A percentile compares a stretch with the other conserved stretches of the same genome.
These are phyloP conservation scores for Aspergillus glaucus DNA, from an alignment of 2,329 filamentous ascomycete genomes.

Conservation along the genomic window DNA sequence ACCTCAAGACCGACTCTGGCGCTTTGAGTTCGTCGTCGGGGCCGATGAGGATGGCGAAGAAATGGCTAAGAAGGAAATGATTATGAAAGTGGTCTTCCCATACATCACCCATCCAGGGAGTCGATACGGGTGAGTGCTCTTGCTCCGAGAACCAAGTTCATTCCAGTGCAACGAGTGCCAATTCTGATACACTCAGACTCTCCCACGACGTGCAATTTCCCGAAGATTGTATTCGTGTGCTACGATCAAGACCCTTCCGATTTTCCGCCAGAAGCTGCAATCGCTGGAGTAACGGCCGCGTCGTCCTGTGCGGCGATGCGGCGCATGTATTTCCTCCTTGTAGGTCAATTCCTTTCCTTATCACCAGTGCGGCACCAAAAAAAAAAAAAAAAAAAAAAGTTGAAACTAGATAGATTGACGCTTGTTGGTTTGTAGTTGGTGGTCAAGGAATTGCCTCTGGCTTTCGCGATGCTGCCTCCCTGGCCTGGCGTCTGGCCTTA, in stretches of 20 bases:
- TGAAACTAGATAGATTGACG: neutral
- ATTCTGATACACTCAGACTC: slow-evolving; percentile 10
- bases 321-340: slow-evolving; percentile 50
- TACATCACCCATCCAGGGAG: slow-evolving; percentile 21
- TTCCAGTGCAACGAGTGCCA: slow-evolving; percentile 1
- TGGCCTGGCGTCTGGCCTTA: slow-evolving; percentile 34
- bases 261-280: slow-evolving; percentile 45
- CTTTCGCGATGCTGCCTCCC: slow-evolving; percentile 32
- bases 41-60: slow-evolving; percentile 22
- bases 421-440: slow-evolving; percentile 21
- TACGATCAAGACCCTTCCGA: slow-evolving; percentile 42
- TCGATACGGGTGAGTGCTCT: slow-evolving; percentile 13
- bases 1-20: slow-evolving; percentile 36
- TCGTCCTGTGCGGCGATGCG: slow-evolving; percentile 44
- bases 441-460: slow-evolving; percentile 40
- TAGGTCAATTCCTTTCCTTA: slow-evolving; percentile 9
- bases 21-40: slow-evolving; percentile 26
- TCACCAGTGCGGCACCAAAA: too few relatives aligned
- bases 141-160: too few relatives aligned
- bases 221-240: slow-evolving; percentile 42
- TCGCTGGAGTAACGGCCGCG: slow-evolving; percentile 39
- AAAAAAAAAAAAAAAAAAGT: neutral
- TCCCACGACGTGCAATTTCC: slow-evolving; percentile 31
- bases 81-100: slow-evolving; percentile 18
- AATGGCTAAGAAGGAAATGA: slow-evolving; percentile 19